Conservation (phyloP, 129 eudicot species). For the Arctium minus region DNA sequence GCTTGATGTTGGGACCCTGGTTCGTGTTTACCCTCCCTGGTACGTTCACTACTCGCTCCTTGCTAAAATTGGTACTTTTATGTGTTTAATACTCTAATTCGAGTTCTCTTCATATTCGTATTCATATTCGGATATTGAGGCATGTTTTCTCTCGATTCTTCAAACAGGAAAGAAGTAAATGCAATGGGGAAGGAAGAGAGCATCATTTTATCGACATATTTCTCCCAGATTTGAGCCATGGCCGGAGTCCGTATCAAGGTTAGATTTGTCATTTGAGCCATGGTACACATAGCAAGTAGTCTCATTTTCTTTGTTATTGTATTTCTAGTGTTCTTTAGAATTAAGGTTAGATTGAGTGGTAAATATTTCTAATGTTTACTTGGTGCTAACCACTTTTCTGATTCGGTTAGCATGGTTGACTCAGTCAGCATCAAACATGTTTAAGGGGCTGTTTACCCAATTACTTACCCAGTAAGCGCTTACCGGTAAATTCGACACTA, state of each 20-base stretch:
- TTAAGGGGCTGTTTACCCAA: no score
- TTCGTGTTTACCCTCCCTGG: conserved; percentile 80
- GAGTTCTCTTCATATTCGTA: background rate
- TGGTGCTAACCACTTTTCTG: background rate
- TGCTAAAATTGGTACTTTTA: background rate
- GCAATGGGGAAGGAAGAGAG: conserved; percentile 42
- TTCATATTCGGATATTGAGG: background rate
- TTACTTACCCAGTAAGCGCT: no score
- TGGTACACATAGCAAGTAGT: background rate
- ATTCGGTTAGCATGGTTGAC: background rate
- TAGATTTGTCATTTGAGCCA: no score
- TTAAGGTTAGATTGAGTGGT: no score
- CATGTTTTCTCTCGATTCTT: background rate
- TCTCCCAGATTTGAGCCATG: conserved; percentile 40
- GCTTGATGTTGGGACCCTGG: conserved; percentile 67
- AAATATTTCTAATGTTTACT: background rate
- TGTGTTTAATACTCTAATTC: background rate
- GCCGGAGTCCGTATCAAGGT: no score
- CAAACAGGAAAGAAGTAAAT: conserved; percentile 67
- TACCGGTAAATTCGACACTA: no score
- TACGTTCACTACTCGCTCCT: conserved; percentile 14
- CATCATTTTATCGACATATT: conserved; percentile 51
- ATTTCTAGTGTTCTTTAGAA: no score
- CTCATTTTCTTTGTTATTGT: background rate
- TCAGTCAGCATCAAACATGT: background rate